These are phyloP conservation scores for Holtermanniella nyarrowii DNA, from an alignment of 768 basidiomycete species.

Conservation along the genomic window DNA sequence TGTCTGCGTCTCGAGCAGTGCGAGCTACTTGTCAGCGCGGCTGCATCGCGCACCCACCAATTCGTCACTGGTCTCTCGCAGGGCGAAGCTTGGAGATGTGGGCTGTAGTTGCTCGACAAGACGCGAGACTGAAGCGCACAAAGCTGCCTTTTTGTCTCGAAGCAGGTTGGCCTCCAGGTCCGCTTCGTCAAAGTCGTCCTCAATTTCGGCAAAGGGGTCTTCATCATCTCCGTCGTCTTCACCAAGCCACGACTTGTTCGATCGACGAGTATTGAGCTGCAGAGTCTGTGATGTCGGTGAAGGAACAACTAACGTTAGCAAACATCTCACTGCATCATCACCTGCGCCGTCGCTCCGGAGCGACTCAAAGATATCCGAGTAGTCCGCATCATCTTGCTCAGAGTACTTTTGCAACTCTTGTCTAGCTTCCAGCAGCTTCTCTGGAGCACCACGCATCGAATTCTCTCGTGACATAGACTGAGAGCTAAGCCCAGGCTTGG, in stretches of 20 bases:
- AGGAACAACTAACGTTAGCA: conserved; percentile 5
- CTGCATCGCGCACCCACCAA: conserved; percentile 51
- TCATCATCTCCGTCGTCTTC: conserved; percentile 81
- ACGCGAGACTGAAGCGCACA: conserved; percentile 69
- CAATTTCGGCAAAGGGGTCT: conserved; percentile 94
- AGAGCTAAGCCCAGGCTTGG: conserved; percentile 9
- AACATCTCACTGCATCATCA: neutral
- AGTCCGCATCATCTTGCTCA: conserved; percentile 82
- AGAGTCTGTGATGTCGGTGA: conserved; percentile 49
- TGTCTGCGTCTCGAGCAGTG: conserved; percentile 57
- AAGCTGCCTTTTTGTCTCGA: conserved; percentile 82
- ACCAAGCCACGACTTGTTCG: conserved; percentile 81
- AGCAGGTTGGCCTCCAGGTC: conserved; percentile 85
- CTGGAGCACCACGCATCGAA: conserved; percentile 5
- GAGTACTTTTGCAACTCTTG: conserved; percentile 73
- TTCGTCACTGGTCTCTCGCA: conserved; percentile 77
- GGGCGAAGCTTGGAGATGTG: conserved; percentile 59
- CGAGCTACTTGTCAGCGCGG: conserved; percentile 47
- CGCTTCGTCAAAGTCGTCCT: conserved; percentile 83
- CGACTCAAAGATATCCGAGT: conserved; percentile 76
- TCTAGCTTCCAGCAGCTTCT: conserved; percentile 6
- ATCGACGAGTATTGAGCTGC: conserved; percentile 73
- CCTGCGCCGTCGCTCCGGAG: conserved; percentile 42
- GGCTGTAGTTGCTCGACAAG: conserved; percentile 79
- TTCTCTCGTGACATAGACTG: conserved; percentile 24